These are phyloP conservation scores for Debaryomyces psychrophilus DNA, from an alignment of 1,139 yeast species.

Conservation along the genomic window DNA sequence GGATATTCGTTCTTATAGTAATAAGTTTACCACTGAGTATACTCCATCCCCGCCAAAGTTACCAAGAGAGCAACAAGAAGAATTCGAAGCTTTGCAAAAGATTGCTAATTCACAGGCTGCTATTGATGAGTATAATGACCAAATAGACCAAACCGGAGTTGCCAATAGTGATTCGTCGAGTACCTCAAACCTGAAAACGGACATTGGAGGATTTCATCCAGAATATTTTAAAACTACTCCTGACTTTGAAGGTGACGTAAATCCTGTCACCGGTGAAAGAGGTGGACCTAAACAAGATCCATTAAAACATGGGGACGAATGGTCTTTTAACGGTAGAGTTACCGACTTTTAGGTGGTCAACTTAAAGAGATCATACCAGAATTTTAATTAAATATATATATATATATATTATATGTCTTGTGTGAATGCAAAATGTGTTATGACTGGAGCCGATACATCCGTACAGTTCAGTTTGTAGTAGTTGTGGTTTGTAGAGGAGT, in stretches of 20 bases:
- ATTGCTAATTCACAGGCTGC: slow-evolving; percentile 82
- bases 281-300: slow-evolving; percentile 99
- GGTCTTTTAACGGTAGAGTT: slow-evolving; percentile 93
- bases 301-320: slow-evolving; percentile 79
- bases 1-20: slow-evolving; percentile 16
- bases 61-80: slow-evolving; percentile 87
- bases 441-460: not conserved
- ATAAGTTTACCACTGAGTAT: slow-evolving; percentile 33
- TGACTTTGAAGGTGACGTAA: slow-evolving; percentile 93
- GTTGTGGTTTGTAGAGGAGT: not conserved
- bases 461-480: not conserved
- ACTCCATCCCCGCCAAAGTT: slow-evolving; percentile 82
- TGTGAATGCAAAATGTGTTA: not conserved
- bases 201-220: slow-evolving; percentile 69
- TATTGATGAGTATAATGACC: slow-evolving; percentile 71
- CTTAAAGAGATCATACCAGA: not conserved
- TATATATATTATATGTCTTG: not conserved
- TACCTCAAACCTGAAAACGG: slow-evolving; percentile 47
- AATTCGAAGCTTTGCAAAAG: slow-evolving; percentile 82
- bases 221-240: slow-evolving; percentile 79
- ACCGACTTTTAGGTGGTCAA: slow-evolving; percentile 68
- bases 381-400: not conserved
- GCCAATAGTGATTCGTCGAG: slow-evolving; percentile 32
- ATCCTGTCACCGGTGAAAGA: slow-evolving; percentile 91
- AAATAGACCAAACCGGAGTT: slow-evolving; percentile 34